Evolutionary conservation across 495 filamentous ascomycete species (phyloP).

Genomic region (Trichoderma reesei): DNA sequence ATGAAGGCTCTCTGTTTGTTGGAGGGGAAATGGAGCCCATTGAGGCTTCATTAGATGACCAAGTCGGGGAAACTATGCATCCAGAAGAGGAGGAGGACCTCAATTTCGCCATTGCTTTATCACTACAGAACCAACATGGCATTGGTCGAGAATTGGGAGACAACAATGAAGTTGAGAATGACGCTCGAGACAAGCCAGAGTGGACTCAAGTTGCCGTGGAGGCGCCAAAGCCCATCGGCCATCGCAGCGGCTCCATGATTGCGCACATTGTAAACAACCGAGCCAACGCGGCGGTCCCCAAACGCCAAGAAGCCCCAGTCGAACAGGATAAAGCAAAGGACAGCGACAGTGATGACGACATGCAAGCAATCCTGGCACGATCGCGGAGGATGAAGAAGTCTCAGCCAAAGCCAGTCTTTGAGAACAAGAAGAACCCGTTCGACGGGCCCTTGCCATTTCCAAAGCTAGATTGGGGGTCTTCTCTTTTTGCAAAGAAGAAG

Average conservation of each 20-base stretch:
- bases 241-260: conserved; percentile 45
- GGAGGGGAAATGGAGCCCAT: conserved; percentile 32
- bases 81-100: conserved; percentile 68
- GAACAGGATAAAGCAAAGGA: conserved; percentile 23
- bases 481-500: conserved; percentile 42
- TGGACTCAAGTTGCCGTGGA: conserved; percentile 47
- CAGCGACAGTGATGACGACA: conserved; percentile 54
- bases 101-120: conserved; percentile 73
- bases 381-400: conserved; percentile 35
- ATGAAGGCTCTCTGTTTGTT: conserved; percentile 61
- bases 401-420: conserved; percentile 19
- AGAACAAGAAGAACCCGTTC: conserved; percentile 46
- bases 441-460: conserved; percentile 85
- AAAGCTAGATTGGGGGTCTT: conserved; percentile 60
- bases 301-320: conserved; percentile 20
- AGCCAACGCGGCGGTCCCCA: conserved; percentile 43
- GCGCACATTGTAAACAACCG: conserved; percentile 55
- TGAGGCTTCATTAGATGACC: conserved; percentile 21
- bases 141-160: conserved; percentile 16
- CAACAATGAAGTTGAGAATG: conserved; percentile 35
- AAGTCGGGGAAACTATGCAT: conserved; percentile 25
- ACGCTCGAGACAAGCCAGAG: conserved; percentile 29
- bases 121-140: conserved; percentile 45
- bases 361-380: conserved; percentile 48
- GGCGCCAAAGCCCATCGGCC: conserved; percentile 39